phyloP scores from a whole-genome alignment of 345 rosid genomes.

The Ailanthus altissimus region DNA sequence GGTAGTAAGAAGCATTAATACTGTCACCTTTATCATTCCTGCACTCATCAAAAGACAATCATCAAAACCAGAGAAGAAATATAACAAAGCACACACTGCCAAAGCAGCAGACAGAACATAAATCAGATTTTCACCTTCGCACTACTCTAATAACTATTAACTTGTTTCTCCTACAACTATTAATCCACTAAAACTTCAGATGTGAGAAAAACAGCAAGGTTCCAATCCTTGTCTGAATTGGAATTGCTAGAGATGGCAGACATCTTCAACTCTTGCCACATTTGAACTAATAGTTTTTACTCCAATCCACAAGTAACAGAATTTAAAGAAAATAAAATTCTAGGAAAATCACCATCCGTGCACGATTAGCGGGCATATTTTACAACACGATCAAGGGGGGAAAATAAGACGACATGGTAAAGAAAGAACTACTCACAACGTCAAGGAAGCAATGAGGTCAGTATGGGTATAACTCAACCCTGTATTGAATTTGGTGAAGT shows the following conservation, averaged over 20 bases:
- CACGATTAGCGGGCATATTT: neutral
- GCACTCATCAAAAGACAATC: neutral
- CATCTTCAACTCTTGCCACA: neutral
- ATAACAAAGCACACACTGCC: neutral
- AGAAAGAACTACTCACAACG: slow-evolving; percentile 58
- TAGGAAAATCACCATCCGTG: neutral
- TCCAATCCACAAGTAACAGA: neutral
- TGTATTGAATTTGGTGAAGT: slow-evolving; percentile 74
- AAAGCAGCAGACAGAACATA: neutral
- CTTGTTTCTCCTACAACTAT: neutral
- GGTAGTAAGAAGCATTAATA: slow-evolving; percentile 87
- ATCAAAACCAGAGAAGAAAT: slow-evolving; percentile 1
- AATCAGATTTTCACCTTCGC: neutral
- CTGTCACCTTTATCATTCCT: slow-evolving; percentile 89
- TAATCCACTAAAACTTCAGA: neutral
- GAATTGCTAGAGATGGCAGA: neutral
- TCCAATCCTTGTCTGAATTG: neutral
- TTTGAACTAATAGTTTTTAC: neutral
- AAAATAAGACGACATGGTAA: neutral
- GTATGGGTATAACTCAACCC: slow-evolving; percentile 64
- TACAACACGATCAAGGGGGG: neutral
- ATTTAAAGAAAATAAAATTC: neutral
- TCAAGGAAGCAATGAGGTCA: slow-evolving; percentile 75
- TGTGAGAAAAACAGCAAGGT: neutral
- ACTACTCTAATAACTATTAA: neutral